Evolutionary conservation across 2,329 filamentous ascomycete species (phyloP).

Genomic region (Phialemoniopsis sp.): DNA sequence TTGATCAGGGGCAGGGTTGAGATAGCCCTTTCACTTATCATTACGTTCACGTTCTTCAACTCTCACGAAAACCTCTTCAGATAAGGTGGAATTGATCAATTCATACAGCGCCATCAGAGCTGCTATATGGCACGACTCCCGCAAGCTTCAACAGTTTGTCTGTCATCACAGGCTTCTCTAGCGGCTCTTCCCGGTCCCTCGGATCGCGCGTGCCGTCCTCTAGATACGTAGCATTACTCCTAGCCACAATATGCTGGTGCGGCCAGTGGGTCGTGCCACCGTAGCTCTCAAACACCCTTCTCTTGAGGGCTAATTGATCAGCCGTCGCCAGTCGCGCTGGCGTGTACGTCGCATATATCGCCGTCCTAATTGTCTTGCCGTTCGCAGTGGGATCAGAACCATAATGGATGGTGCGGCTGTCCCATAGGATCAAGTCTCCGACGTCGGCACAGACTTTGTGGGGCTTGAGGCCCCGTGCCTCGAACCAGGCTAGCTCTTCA

Average conservation of each 20-base stretch:
- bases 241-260: conserved; percentile 4
- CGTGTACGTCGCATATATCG: conserved; percentile 27
- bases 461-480: conserved; percentile 18
- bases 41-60: no score
- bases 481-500: conserved; percentile 23
- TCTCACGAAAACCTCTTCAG: no score
- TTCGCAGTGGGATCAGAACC: conserved; percentile 20
- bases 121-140: no score
- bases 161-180: no score
- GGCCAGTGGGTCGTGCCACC: conserved; percentile 23
- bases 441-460: conserved; percentile 26
- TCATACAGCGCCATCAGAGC: no score
- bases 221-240: no score
- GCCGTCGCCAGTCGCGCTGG: conserved; percentile 23
- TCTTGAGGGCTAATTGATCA: conserved; percentile 20
- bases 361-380: conserved; percentile 20
- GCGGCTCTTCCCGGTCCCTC: no score
- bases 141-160: no score
- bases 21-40: no score
- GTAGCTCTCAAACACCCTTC: conserved; percentile 17
- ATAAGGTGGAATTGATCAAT: no score
- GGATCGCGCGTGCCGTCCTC: no score
- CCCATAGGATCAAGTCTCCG: conserved; percentile 30
- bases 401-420: conserved; percentile 29
- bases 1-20: no score